phyloP scores from a whole-genome alignment of 2,329 filamentous ascomycete species.

The Diaporthe vexans region DNA sequence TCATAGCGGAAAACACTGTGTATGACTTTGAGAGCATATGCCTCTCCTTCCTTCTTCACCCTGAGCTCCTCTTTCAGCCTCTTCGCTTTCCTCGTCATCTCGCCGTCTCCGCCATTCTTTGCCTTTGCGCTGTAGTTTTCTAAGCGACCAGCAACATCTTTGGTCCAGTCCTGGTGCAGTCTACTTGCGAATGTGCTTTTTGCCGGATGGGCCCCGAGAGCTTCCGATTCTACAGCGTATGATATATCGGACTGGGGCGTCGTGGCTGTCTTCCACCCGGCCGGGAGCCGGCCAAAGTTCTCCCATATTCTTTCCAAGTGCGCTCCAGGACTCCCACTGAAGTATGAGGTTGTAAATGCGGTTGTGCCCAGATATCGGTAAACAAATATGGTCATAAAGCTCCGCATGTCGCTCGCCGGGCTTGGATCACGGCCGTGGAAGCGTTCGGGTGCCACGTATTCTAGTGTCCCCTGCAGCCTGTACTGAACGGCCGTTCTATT shows the following conservation, averaged over 20 bases:
- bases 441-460: neutral
- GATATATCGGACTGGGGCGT: neutral
- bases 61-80: neutral
- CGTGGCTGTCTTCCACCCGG: neutral
- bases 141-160: neutral
- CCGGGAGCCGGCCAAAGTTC: neutral
- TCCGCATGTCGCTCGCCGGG: too few relatives aligned
- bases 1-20: slow-evolving; percentile 1
- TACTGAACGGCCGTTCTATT: neutral
- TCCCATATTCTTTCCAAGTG: neutral
- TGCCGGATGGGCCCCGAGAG: neutral
- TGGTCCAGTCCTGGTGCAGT: neutral
- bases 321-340: neutral
- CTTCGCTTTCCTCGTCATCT: neutral
- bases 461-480: neutral
- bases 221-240: neutral
- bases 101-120: neutral
- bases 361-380: neutral
- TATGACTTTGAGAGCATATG: neutral
- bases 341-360: neutral
- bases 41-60: neutral
- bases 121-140: neutral
- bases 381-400: neutral
- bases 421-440: neutral
- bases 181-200: neutral